phyloP scores from a whole-genome alignment of 495 filamentous ascomycete genomes.

The Talaromyces nanjingensis region DNA sequence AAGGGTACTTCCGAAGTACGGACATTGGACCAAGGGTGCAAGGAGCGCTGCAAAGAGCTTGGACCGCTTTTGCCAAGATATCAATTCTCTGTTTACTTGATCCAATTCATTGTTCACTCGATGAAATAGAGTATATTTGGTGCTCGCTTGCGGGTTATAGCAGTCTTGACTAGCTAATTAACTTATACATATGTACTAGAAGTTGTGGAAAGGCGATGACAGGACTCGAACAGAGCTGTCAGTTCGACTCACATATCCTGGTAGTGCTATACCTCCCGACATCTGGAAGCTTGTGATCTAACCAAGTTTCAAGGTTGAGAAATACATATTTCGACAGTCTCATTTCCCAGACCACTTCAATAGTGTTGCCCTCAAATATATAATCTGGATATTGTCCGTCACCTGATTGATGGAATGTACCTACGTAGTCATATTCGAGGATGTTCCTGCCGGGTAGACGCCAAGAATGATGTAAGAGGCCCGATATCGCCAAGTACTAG shows the following conservation, averaged over 20 bases:
- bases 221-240: too few species aligned
- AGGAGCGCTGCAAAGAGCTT: background rate
- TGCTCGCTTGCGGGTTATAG: too few species aligned
- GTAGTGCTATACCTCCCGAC: too few species aligned
- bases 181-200: too few species aligned
- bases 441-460: background rate
- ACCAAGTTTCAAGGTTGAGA: background rate
- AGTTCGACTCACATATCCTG: too few species aligned
- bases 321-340: background rate
- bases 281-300: too few species aligned
- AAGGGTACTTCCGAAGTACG: background rate
- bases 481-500: background rate
- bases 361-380: too few species aligned
- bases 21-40: background rate
- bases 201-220: too few species aligned
- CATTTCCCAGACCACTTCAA: background rate
- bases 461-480: background rate
- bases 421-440: background rate
- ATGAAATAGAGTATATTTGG: too few species aligned
- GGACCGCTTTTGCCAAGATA: background rate
- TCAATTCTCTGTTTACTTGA: background rate
- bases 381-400: too few species aligned
- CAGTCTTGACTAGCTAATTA: too few species aligned
- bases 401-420: too few species aligned
- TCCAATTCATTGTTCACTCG: background rate